Base-by-base conservation (phyloP, 305 asterid species). In the Rubia tinctorum region DNA sequence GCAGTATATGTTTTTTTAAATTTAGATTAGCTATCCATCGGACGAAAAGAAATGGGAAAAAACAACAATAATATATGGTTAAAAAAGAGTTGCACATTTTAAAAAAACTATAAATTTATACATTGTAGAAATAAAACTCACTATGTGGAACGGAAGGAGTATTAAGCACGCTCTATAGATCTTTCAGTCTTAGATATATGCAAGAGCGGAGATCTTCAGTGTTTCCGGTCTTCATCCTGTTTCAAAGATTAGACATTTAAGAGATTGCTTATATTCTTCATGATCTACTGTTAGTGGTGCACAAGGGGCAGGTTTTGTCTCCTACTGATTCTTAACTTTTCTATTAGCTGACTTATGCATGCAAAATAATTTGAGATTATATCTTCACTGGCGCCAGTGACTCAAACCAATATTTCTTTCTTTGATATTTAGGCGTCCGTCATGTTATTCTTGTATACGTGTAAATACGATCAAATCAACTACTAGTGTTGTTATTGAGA, bases 371-470 rank as follows among this genome's bases (percentile, higher is more conserved):
- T 51, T 7, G 49, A 30, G 58, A 63, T 44, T 13, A 15, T 39
- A 51, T 47, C 27, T 30, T 67, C 49, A 63, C 69, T 51, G 40
- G 43, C 49, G n/a, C n/a, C n/a, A 30, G 34, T 60, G 22, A 17
- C 55, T 66, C 9, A 43, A 42, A 53, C 68, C 43, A 49, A 13
- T 18, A 44, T 60, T 49, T 66, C 49, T 25, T 40, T 66, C 66
- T 72, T 40, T 61, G 60, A 74, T 55, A 18, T 77, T 73, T 78
- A 95, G 99, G 95, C 90, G 78, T 42, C 98, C 99, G 1, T 92
- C 99, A 1, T 86, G 94, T 81, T 95, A 95, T 88, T 90, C 99
- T 49, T 95, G 99, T 80, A 75, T 92, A 69, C 96, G 98, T 76
- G 99, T 92, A 73, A 95, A 95, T 79, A 85, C 90, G 4, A 90